Conservation (phyloP, 495 filamentous ascomycete species). For the Rhizodiscina lignyota region DNA sequence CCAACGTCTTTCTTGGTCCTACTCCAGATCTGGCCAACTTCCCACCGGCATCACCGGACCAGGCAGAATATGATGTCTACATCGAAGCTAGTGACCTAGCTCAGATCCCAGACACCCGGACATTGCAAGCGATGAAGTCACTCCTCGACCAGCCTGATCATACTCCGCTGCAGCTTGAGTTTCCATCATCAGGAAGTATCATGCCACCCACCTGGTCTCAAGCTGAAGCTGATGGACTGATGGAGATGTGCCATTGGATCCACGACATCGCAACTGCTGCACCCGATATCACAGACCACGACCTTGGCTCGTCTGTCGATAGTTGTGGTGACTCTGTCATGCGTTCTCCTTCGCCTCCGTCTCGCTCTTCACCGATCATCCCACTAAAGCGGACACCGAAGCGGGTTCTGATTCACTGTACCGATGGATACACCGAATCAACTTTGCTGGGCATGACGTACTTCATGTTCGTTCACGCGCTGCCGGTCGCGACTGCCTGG, state of each 20-base stretch:
- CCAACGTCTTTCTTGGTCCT: constrained; percentile 81
- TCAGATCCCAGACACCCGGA: constrained; percentile 37
- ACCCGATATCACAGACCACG: constrained; percentile 12
- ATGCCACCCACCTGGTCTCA: constrained; percentile 65
- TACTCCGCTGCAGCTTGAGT: constrained; percentile 50
- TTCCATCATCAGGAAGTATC: constrained; percentile 85
- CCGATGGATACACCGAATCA: constrained; percentile 91
- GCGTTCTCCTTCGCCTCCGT: constrained; percentile 17
- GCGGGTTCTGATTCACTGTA: constrained; percentile 77
- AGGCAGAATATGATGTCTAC: constrained; percentile 45
- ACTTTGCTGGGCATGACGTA: constrained; percentile 78
- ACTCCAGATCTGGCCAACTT: constrained; percentile 50
- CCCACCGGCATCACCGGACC: constrained; percentile 13
- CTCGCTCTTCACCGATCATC: constrained; percentile 1
- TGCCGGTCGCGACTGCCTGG: constrained; percentile 72
- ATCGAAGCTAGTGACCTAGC: constrained; percentile 82
- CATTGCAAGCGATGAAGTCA: constrained; percentile 39
- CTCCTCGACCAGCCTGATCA: constrained; percentile 30
- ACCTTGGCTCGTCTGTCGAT: constrained; percentile 27
- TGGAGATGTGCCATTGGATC: constrained; percentile 80
- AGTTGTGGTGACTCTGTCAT: constrained; percentile 38
- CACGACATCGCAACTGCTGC: constrained; percentile 44
- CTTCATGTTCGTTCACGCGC: constrained; percentile 72
- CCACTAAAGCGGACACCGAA: constrained; percentile 1
- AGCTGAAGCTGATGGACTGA: constrained; percentile 62